Percentiles rank a stretch among this genome's conserved stretches.
phyloP scores from a whole-genome alignment of 805 yeast genomes.

The Wickerhamiella allomyrinae region DNA sequence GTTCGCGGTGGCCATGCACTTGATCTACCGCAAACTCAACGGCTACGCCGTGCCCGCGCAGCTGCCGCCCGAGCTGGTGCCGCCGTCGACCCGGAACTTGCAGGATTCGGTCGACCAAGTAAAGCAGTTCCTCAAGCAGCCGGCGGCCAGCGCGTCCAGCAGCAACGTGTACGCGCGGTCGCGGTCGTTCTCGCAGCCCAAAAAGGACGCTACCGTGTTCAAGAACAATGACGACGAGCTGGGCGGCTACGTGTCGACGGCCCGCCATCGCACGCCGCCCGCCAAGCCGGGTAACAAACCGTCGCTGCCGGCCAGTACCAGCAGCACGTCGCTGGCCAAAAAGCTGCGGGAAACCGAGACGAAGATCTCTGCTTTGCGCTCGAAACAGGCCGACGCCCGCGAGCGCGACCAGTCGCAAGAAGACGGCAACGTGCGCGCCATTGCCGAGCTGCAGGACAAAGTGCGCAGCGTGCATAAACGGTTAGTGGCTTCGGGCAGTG shows the following conservation, averaged over 20 bases:
- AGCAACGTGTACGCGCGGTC: conserved; percentile 20
- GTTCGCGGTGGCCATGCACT: conserved; percentile 94
- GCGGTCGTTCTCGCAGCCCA: conserved; percentile 26
- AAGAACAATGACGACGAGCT: conserved; percentile 61
- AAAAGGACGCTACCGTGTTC: conserved; percentile 38
- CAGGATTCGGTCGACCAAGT: conserved; percentile 57
- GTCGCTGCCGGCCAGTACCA: conserved; percentile 5
- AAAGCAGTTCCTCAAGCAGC: conserved; percentile 39
- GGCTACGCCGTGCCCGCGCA: conserved; percentile 73
- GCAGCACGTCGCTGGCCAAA: conserved; percentile 45
- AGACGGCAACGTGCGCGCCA: conserved; percentile 34
- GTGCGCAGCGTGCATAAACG: conserved; percentile 35
- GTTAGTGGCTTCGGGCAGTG: conserved; percentile 16
- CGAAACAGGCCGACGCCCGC: conserved; percentile 34
- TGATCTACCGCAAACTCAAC: conserved; percentile 78
- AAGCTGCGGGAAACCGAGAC: conserved; percentile 58
- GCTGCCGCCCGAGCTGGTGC: conserved; percentile 79
- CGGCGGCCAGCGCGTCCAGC: background rate
- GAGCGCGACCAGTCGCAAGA: conserved; percentile 31
- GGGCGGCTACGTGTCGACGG: conserved; percentile 43
- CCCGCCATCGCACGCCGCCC: conserved; percentile 39
- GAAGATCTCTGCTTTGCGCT: conserved; percentile 44
- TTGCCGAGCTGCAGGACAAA: conserved; percentile 49
- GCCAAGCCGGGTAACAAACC: background rate
- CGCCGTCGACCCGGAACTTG: conserved; percentile 67